phyloP scores from a whole-genome alignment of 2,329 filamentous ascomycete genomes.

The Fusarium devonianum region DNA sequence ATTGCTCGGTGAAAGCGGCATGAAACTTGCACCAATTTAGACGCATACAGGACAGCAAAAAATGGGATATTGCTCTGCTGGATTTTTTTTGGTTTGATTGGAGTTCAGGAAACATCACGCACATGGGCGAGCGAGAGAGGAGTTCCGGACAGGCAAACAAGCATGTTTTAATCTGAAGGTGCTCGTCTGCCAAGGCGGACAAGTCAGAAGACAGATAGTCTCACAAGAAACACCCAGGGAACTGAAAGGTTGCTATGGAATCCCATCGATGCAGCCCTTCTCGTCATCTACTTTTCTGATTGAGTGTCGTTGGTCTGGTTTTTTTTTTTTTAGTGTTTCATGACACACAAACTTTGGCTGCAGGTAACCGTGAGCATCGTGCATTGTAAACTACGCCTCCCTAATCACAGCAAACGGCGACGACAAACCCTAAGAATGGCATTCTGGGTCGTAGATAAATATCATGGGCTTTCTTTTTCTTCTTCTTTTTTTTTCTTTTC shows the following conservation, averaged over 20 bases:
- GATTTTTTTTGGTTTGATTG: slow-evolving; percentile 12
- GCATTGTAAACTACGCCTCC: slow-evolving; percentile 10
- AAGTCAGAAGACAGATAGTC: slow-evolving; percentile 12
- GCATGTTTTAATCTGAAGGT: slow-evolving; percentile 7
- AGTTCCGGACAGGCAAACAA: slow-evolving; percentile 9
- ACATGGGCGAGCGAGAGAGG: slow-evolving; percentile 2
- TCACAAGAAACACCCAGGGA: slow-evolving; percentile 15
- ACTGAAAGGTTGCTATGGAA: slow-evolving; percentile 13
- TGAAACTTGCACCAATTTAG: slow-evolving; percentile 10
- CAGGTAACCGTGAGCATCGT: slow-evolving; percentile 27
- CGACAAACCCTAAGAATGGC: not conserved
- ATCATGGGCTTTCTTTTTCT: not conserved
- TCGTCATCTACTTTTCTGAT: not conserved
- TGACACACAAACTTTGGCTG: slow-evolving; percentile 29
- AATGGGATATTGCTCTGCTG: slow-evolving; percentile 13
- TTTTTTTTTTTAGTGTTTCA: slow-evolving; percentile 7
- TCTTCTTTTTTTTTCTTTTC: too few species aligned
- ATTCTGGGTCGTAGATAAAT: slow-evolving; percentile 2
- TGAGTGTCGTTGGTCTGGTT: slow-evolving; percentile 1
- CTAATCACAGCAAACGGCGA: slow-evolving; percentile 10
- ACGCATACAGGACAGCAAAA: slow-evolving; percentile 4
- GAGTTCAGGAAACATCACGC: slow-evolving; percentile 14
- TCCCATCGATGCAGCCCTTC: not conserved
- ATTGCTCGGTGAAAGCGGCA: slow-evolving; percentile 19
- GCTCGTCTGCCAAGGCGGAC: slow-evolving; percentile 7